These are phyloP conservation scores for Angomonas deanei DNA, from an alignment of 208 protist genomes.

Conservation along the genomic window DNA sequence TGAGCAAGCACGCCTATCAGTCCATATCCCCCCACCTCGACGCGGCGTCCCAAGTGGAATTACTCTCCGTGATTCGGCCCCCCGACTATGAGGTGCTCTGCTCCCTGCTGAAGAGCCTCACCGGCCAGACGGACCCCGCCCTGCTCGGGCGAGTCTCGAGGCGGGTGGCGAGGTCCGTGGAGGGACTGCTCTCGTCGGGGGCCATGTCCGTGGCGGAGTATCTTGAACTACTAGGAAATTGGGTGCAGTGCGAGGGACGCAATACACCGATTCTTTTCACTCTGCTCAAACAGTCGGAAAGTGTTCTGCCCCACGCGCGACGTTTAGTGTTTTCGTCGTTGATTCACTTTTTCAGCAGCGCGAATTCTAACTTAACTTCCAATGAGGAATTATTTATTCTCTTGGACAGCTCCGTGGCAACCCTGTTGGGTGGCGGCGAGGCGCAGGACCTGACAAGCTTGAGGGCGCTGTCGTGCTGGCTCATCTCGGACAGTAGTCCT, in stretches of 20 bases:
- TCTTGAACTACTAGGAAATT: neutral
- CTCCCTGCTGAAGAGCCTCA: slow-evolving; percentile 18
- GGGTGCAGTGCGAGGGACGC: neutral
- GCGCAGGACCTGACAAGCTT: neutral
- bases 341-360: neutral
- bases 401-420: neutral
- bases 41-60: slow-evolving; percentile 19
- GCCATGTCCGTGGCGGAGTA: neutral
- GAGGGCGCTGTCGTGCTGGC: neutral
- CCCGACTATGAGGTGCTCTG: slow-evolving; percentile 19
- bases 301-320: neutral
- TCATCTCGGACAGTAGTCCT: neutral
- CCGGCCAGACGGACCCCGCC: slow-evolving; percentile 6
- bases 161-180: neutral
- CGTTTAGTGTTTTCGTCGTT: neutral
- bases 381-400: neutral
- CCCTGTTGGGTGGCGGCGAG: neutral
- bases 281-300: neutral
- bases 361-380: neutral
- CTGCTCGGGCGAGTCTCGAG: no score
- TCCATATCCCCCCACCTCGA: neutral
- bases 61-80: slow-evolving; percentile 20
- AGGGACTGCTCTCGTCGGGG: neutral
- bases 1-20: neutral
- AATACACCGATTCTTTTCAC: neutral